Evolutionary conservation across 1,284 basidiomycete genomes (phyloP).

Genomic region (Trametes hirsuta): DNA sequence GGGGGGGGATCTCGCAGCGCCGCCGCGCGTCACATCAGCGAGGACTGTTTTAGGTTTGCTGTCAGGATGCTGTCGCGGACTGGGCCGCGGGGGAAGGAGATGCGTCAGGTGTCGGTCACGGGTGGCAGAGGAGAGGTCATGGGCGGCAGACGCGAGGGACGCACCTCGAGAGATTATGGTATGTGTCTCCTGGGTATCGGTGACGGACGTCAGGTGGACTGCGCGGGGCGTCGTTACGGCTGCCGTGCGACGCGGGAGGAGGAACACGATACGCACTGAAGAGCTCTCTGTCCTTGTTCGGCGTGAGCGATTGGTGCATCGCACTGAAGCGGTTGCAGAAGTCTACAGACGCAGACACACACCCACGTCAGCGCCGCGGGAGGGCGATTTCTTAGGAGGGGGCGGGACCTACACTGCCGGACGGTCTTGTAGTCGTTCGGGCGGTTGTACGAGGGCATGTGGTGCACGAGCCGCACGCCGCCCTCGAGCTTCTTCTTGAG

Average conservation of each 20-base stretch:
- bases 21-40: constrained; percentile 30
- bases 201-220: constrained; percentile 83
- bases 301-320: constrained; percentile 66
- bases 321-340: constrained; percentile 73
- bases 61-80: constrained; percentile 49
- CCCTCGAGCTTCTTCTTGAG: constrained; percentile 76
- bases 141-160: constrained; percentile 10
- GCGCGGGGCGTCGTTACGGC: constrained; percentile 2
- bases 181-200: constrained; percentile 51
- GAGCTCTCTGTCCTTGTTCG: constrained; percentile 69
- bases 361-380: background rate
- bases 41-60: constrained; percentile 41
- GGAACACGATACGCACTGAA: constrained; percentile 53
- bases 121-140: background rate
- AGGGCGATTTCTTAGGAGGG: constrained; percentile 11
- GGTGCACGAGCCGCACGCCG: constrained; percentile 68
- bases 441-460: constrained; percentile 66
- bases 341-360: constrained; percentile 43
- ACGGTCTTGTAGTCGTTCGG: constrained; percentile 77
- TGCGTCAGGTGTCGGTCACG: background rate
- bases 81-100: constrained; percentile 17
- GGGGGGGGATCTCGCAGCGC: background rate
- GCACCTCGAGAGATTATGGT: constrained; percentile 48
- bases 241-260: background rate
- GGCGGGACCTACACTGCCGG: constrained; percentile 60